Evolutionary conservation across 768 basidiomycete species (phyloP).

Genomic region (Boletus rubroflammeus): DNA sequence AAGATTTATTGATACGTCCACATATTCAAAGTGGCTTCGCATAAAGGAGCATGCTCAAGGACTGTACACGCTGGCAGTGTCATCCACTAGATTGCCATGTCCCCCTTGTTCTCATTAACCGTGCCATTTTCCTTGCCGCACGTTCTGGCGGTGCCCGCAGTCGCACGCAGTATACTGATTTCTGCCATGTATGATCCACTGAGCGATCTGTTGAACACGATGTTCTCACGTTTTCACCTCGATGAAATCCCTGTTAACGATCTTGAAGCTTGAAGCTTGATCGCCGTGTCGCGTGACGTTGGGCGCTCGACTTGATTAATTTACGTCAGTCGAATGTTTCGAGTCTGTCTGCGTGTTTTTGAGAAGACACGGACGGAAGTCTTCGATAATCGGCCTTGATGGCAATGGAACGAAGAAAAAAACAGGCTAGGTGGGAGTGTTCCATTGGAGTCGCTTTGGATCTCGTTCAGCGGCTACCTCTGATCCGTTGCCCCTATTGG

Average conservation of each 20-base stretch:
- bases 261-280: too few relatives aligned
- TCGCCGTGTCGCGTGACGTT: neutral
- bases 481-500: too few relatives aligned
- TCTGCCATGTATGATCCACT: neutral
- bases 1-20: neutral
- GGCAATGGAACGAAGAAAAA: too few relatives aligned
- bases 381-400: too few relatives aligned
- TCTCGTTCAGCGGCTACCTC: too few relatives aligned
- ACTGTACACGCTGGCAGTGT: neutral
- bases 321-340: neutral
- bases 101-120: neutral
- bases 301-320: neutral
- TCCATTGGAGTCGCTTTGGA: too few relatives aligned
- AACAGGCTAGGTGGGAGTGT: too few relatives aligned
- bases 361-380: neutral
- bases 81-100: neutral
- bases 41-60: neutral
- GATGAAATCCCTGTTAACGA: neutral
- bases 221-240: neutral
- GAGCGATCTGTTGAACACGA: neutral
- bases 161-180: neutral
- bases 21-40: too few relatives aligned
- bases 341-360: neutral
- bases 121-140: neutral
- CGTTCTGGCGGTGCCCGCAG: neutral